These are phyloP conservation scores for Ochetophila trinervis DNA, from an alignment of 306 rosid species.

Conservation along the genomic window DNA sequence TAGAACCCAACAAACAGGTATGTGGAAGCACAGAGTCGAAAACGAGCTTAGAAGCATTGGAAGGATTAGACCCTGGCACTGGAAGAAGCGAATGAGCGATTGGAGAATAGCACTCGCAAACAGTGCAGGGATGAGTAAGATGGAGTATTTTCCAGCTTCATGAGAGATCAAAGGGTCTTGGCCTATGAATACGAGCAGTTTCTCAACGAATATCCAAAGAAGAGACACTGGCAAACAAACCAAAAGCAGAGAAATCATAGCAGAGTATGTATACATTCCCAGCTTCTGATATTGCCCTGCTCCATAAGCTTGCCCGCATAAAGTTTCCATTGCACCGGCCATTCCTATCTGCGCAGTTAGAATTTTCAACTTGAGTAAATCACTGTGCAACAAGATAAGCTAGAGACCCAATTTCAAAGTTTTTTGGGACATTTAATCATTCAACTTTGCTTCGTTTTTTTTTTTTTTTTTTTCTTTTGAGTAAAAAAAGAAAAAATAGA, in stretches of 20 bases:
- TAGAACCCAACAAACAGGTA: constrained; percentile 10
- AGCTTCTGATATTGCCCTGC: not conserved
- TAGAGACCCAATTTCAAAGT: too few species aligned
- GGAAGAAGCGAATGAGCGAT: constrained; percentile 16
- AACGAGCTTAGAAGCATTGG: not conserved
- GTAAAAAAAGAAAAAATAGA: too few species aligned
- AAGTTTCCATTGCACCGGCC: constrained; percentile 18
- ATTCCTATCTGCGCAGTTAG: constrained; percentile 5
- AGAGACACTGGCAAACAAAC: constrained; percentile 6
- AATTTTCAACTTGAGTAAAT: too few species aligned
- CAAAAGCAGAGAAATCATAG: constrained; percentile 1
- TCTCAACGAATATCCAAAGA: constrained; percentile 20
- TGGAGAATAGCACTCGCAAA: constrained; percentile 5
- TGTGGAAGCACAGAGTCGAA: not conserved
- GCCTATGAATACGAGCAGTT: not conserved
- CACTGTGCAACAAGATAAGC: too few species aligned
- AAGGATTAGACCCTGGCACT: constrained; percentile 10
- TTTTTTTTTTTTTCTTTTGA: too few species aligned
- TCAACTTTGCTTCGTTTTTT: too few species aligned
- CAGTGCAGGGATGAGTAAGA: constrained; percentile 14
- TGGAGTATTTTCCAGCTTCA: not conserved
- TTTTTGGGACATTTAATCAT: too few species aligned
- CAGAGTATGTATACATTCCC: constrained; percentile 7
- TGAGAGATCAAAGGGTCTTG: constrained; percentile 11
- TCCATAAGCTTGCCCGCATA: constrained; percentile 12